These are phyloP conservation scores for Plasmodium chabaudi DNA, from an alignment of 169 alveolate genomes.

Conservation along the genomic window DNA sequence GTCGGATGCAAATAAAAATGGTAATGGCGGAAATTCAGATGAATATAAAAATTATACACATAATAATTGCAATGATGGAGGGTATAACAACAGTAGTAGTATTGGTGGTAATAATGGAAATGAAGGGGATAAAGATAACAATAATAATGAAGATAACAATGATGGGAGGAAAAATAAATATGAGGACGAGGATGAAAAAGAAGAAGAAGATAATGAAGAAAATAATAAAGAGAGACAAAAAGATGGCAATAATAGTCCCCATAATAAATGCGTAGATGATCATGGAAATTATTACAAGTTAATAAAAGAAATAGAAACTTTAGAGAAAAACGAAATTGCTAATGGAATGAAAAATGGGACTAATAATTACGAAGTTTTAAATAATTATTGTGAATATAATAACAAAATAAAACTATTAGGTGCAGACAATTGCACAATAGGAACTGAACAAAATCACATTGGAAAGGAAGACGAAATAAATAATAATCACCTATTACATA, in stretches of 20 bases:
- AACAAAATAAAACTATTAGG: neutral
- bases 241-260: neutral
- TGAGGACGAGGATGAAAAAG: conserved; percentile 6
- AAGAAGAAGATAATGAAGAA: neutral
- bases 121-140: neutral
- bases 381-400: neutral
- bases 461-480: conserved; percentile 5
- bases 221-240: conserved; percentile 15
- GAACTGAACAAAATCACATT: neutral
- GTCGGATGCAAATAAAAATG: neutral
- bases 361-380: conserved; percentile 3
- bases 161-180: neutral
- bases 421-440: neutral
- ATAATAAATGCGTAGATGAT: conserved; percentile 34
- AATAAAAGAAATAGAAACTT: conserved; percentile 61
- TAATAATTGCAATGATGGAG: neutral
- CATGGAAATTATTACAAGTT: conserved; percentile 65
- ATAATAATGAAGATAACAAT: conserved; percentile 1
- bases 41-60: neutral
- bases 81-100: neutral
- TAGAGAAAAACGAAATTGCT: conserved; percentile 52
- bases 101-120: neutral
- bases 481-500: neutral
- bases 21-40: neutral
- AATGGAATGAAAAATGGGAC: neutral